Percentiles rank a stretch among this genome's conserved stretches.
Evolutionary conservation across 805 yeast species (phyloP).

Genomic region (Suhomyces vadensis): DNA sequence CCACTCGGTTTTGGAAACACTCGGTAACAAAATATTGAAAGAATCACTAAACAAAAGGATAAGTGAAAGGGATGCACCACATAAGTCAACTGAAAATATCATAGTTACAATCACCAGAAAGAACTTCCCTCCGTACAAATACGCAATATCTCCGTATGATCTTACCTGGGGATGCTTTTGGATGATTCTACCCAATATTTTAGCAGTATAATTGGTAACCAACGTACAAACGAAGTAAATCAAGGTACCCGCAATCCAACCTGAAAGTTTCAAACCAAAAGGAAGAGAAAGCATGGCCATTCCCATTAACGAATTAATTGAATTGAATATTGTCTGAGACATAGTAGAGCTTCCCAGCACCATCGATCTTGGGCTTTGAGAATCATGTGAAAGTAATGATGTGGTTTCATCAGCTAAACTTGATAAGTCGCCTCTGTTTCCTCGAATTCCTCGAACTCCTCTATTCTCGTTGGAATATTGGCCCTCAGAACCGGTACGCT

Average conservation of each 20-base stretch:
- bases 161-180: slow-evolving; percentile 77
- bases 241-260: slow-evolving; percentile 65
- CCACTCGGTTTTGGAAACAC: slow-evolving; percentile 12
- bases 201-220: slow-evolving; percentile 76
- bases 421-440: not conserved
- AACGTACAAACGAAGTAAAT: slow-evolving; percentile 61
- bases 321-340: slow-evolving; percentile 67
- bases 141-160: slow-evolving; percentile 88
- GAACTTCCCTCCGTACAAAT: slow-evolving; percentile 75
- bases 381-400: not conserved
- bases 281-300: slow-evolving; percentile 69
- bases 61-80: slow-evolving; percentile 81
- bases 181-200: slow-evolving; percentile 68
- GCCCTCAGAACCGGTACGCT: not conserved
- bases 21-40: slow-evolving; percentile 39
- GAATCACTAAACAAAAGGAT: slow-evolving; percentile 86
- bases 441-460: not conserved
- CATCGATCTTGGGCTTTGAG: not conserved
- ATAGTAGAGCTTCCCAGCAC: slow-evolving; percentile 51
- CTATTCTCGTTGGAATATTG: not conserved
- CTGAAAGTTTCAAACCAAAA: slow-evolving; percentile 62
- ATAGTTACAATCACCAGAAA: slow-evolving; percentile 74
- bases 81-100: slow-evolving; percentile 71
- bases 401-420: not conserved
- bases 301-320: slow-evolving; percentile 66